phyloP scores from a whole-genome alignment of 1,284 basidiomycete genomes.

The Trichosporon inkin region DNA sequence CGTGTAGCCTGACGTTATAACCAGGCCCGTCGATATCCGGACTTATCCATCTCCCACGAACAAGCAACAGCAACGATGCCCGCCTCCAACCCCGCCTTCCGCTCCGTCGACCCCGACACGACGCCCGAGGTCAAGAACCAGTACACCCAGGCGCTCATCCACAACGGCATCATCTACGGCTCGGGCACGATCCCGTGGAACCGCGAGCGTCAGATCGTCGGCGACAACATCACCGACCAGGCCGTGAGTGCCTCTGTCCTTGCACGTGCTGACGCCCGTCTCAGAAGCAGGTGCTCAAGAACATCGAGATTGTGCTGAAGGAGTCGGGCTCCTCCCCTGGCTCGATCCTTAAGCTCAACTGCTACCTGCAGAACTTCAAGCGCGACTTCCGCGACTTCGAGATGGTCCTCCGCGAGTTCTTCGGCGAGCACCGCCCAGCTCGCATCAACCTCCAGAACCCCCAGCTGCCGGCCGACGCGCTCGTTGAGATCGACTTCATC shows the following conservation, averaged over 20 bases:
- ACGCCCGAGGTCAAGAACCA: constrained; percentile 5
- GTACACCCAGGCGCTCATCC: constrained; percentile 2
- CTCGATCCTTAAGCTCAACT: neutral
- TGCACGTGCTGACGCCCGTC: neutral
- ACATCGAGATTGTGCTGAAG: constrained; percentile 6
- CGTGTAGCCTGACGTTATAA: too few species aligned
- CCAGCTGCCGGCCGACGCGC: neutral
- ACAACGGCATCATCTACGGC: constrained; percentile 1
- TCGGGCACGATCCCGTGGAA: neutral
- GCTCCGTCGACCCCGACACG: constrained; percentile 5
- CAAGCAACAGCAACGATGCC: neutral
- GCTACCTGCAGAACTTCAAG: neutral
- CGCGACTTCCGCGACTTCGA: neutral
- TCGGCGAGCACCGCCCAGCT: constrained; percentile 3
- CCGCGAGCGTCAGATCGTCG: constrained; percentile 1
- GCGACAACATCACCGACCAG: neutral
- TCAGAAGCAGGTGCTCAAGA: neutral
- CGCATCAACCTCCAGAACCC: constrained; percentile 1
- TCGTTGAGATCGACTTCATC: neutral
- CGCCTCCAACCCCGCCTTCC: neutral
- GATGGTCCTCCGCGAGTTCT: neutral
- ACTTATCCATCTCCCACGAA: neutral
- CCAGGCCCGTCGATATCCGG: too few species aligned
- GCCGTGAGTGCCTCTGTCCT: neutral
- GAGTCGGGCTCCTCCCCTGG: neutral